Conservation (phyloP, 2,329 filamentous ascomycete species). For the Pseudovirgaria hyperparasitica region DNA sequence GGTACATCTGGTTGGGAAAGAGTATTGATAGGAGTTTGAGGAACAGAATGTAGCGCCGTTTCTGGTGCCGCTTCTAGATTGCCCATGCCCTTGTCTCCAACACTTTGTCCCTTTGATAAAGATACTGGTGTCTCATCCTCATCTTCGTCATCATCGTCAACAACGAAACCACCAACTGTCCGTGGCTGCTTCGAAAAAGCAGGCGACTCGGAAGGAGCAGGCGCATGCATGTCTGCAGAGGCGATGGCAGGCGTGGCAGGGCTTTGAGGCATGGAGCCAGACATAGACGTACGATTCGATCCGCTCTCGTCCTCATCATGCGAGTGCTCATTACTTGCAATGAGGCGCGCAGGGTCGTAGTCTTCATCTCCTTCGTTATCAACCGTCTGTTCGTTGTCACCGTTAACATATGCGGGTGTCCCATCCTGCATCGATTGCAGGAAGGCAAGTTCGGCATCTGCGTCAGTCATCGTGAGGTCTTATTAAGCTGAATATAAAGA, state of each 20-base stretch:
- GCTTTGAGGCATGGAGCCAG: constrained; percentile 11
- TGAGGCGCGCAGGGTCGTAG: constrained; percentile 24
- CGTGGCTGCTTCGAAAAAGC: constrained; percentile 30
- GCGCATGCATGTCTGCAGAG: constrained; percentile 17
- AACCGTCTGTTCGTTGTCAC: constrained; percentile 31
- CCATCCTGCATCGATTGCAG: constrained; percentile 35
- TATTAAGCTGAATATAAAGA: too few species aligned
- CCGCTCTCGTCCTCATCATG: constrained; percentile 22
- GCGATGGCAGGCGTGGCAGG: constrained; percentile 11
- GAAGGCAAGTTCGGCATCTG: constrained; percentile 41
- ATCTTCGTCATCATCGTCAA: constrained; percentile 49
- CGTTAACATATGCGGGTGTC: constrained; percentile 25
- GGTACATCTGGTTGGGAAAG: constrained; percentile 45
- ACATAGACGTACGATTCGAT: constrained; percentile 17
- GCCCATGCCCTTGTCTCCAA: too few species aligned
- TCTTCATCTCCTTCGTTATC: constrained; percentile 25
- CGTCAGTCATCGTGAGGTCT: constrained; percentile 39
- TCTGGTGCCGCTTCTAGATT: too few species aligned
- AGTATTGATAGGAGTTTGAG: constrained; percentile 43
- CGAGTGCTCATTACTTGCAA: too few species aligned
- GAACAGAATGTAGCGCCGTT: constrained; percentile 40
- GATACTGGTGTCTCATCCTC: constrained; percentile 37
- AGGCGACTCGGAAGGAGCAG: constrained; percentile 10
- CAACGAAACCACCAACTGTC: constrained; percentile 49
- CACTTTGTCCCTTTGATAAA: constrained; percentile 34